Base-by-base conservation (phyloP, 202 grass and related monocot species). In the Zizania palustris region DNA sequence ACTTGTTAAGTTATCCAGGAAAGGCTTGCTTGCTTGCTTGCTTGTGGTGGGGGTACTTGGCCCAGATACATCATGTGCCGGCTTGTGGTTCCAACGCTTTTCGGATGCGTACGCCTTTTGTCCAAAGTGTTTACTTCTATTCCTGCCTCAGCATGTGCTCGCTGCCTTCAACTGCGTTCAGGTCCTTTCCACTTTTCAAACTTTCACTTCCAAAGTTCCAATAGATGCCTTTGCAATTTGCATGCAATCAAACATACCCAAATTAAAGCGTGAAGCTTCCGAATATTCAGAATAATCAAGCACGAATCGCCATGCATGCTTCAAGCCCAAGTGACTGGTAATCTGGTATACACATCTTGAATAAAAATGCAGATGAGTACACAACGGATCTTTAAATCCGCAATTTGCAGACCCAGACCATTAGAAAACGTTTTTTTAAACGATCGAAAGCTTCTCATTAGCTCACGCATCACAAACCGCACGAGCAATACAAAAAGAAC, bases 11-110 rank as follows among this genome's bases (percentile, higher is more conserved):
- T 11, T 60, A 37, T 43, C 38, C 50, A 13, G 43, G 44, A 59
- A 80, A 80, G 62, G 39, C 28, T 28, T 28, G 8, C 22, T 28
- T 33, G 57, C 71, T 67, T 77, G 83, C 37, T 38, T 43, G 7
- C 45, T 84, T 43, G 7, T 54, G 80, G 58, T 84, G 77, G 81
- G 75, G 75, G 81, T 76, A 67, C 42, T 28, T 76, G 71, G 81
- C 58, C 49, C 35, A 45, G 69, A 59, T 64, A 36, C 45, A 56
- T 64, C 46, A 80, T 79, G 81, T 79, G 68, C 51, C 9, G 8
- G 19, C 42, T 73, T 79, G 83, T 67, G 48, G 33, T 10, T 73
- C 62, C 57, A 71, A 67, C 49, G 60, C n/a, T 65, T 56, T 56
- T 73, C 12, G 1, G 50, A 65, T 12, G 35, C 16, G 10, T 36